Base-by-base conservation (phyloP, 441 rosid species). In the Bruguiera hainesii region DNA sequence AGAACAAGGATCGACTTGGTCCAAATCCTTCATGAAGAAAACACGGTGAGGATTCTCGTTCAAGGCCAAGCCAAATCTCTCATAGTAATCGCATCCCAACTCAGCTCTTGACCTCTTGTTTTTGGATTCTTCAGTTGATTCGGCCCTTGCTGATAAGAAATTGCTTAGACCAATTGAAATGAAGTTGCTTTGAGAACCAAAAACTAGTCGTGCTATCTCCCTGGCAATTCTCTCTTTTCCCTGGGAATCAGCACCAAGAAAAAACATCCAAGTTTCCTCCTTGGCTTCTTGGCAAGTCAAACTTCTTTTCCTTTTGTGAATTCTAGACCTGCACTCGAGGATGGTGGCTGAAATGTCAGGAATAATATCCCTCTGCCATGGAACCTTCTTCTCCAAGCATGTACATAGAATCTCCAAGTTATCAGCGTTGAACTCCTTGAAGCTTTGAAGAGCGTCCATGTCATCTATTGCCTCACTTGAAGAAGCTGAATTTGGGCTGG, bases 401-500 rank as follows among this genome's bases (percentile, higher is more conserved):
- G 71, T 77, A 28, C 84, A 77, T 26, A 89, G 64, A 67, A 76
- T 70, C 75, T 73, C 73, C 66, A 84, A 51, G 82, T 85, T 87
- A 61, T 82, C 72, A 7, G 77, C 74, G 55, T 72, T 84, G 55
- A 76, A 50, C 60, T 69, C 82, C 68, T 78, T 86, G 82, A 87
- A 89, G 66, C 72, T 67, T 39, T 76, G 60, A 8, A 78, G 72
- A 61, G 76, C 82, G 71, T 83, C 86, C 16, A 65, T 39, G 10
- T 70, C 80, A 37, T 75, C 83, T 50, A 64, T 64, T 16, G 81
- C 88, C 75, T 89, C 96, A 23, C 96, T 89, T 1, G 96, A 85
- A 29, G 96, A 89, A 59, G 89, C 92, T 7, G 96, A 89, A 67
- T 89, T 89, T 4, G 96, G 96, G 65, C 92, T 89, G 11, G 96